Conservation (phyloP, 805 yeast species). For the Sugiyamaella smithiae region DNA sequence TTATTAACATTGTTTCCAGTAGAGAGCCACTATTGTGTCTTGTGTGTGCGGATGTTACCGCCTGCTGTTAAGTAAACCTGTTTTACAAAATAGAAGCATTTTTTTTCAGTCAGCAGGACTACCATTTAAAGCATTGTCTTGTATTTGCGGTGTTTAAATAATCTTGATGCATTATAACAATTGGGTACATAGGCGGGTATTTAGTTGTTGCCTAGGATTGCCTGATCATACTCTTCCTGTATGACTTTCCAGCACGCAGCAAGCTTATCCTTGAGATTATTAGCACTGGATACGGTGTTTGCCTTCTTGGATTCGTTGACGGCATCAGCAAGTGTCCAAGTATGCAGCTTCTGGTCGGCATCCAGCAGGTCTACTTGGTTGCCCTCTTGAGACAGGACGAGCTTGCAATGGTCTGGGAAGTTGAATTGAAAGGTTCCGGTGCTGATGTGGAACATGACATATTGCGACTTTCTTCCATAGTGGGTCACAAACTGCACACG, state of each 20-base stretch:
- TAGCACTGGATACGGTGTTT: conserved; percentile 8
- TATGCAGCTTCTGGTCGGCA: conserved; percentile 24
- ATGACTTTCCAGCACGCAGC: conserved; percentile 12
- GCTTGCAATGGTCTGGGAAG: conserved; percentile 90
- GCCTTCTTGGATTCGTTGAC: conserved; percentile 10
- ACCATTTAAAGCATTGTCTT: no score
- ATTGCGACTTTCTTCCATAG: conserved; percentile 73
- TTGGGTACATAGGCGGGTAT: no score
- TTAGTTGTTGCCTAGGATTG: neutral
- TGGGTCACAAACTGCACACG: conserved; percentile 63
- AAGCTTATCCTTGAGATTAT: conserved; percentile 14
- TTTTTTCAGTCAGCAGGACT: no score
- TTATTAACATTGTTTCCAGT: no score
- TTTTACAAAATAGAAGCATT: no score
- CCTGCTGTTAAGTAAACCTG: no score
- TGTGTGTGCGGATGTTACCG: no score
- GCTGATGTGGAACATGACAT: conserved; percentile 88
- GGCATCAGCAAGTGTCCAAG: conserved; percentile 22
- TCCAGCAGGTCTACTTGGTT: conserved; percentile 72
- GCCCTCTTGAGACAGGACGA: conserved; percentile 76
- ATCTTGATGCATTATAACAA: no score
- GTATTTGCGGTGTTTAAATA: no score
- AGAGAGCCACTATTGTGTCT: no score
- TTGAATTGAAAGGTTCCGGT: conserved; percentile 93
- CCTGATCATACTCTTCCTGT: conserved; percentile 8